Evolutionary conservation across 345 rosid genomes (phyloP).

Genomic region (Raphanus raphanistrum): DNA sequence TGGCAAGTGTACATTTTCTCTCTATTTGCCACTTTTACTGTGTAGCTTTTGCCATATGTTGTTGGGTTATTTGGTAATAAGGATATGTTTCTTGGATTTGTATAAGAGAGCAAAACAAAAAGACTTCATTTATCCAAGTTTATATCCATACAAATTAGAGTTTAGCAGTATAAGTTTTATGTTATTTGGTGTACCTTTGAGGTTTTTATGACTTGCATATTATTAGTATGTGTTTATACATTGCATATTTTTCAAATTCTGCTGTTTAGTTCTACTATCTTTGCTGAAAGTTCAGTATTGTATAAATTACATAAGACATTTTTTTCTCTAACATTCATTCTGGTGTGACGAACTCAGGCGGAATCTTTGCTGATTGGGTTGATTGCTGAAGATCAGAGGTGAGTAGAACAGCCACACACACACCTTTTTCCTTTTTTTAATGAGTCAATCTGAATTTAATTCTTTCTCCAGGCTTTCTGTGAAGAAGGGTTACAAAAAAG

Average conservation of each 20-base stretch:
- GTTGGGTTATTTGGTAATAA: background rate
- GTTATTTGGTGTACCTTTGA: background rate
- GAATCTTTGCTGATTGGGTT: slow-evolving; percentile 41
- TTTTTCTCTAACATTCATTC: background rate
- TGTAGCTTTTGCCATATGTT: slow-evolving; percentile 1
- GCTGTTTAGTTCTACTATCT: background rate
- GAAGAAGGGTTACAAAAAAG: slow-evolving; percentile 43
- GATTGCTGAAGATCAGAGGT: slow-evolving; percentile 48
- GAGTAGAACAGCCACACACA: background rate
- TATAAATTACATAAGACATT: background rate
- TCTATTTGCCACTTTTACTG: background rate
- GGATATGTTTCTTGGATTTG: slow-evolving; percentile 14
- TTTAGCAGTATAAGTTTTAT: background rate
- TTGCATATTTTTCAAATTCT: background rate
- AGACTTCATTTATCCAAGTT: background rate
- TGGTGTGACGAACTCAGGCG: slow-evolving; percentile 32
- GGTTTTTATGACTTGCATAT: background rate
- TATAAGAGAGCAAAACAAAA: background rate
- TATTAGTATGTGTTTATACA: background rate
- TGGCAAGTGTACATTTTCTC: background rate
- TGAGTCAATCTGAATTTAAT: background rate
- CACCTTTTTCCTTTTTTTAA: background rate
- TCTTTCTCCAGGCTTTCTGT: slow-evolving; percentile 44
- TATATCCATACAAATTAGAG: background rate
- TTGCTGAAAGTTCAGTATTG: background rate